These are phyloP conservation scores for Rhytidhysteron rufulum DNA, from an alignment of 2,329 filamentous ascomycete genomes.

Conservation along the genomic window DNA sequence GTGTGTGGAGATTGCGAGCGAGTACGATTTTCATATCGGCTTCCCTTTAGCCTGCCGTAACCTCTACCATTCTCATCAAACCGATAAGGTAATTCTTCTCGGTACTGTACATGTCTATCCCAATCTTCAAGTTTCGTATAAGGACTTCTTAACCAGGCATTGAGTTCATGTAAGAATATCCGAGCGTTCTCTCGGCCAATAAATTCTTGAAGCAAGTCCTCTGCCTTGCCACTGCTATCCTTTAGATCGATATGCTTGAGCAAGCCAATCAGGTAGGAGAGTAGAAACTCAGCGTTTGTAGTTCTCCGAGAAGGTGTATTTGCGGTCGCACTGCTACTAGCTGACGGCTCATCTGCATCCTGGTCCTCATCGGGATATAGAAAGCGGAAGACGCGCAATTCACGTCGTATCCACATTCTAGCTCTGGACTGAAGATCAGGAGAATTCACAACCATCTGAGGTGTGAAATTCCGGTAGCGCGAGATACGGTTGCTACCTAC, in stretches of 20 bases:
- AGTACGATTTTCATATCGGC: conserved; percentile 1
- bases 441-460: conserved; percentile 60
- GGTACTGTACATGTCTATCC: conserved; percentile 77
- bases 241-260: conserved; percentile 80
- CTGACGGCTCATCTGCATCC: conserved; percentile 5
- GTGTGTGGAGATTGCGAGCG: conserved; percentile 3
- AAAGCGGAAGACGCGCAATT: conserved; percentile 79
- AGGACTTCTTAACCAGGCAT: conserved; percentile 78
- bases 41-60: neutral
- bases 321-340: conserved; percentile 15
- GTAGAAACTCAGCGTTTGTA: conserved; percentile 75
- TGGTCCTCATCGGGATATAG: conserved; percentile 44
- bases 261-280: conserved; percentile 82
- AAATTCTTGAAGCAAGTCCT: conserved; percentile 74
- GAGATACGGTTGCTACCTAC: conserved; percentile 79
- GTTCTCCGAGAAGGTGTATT: conserved; percentile 41
- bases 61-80: conserved; percentile 8
- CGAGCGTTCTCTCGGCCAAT: conserved; percentile 68
- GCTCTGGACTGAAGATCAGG: conserved; percentile 70
- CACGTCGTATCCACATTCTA: conserved; percentile 75
- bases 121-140: conserved; percentile 68
- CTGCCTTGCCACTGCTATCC: conserved; percentile 71
- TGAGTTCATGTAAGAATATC: conserved; percentile 80
- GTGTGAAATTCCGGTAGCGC: conserved; percentile 69
- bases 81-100: conserved; percentile 13